Percentiles rank a stretch among this genome's conserved stretches.
Conservation (phyloP, 495 filamentous ascomycete species). For the Sphaerosporella brunnea region DNA sequence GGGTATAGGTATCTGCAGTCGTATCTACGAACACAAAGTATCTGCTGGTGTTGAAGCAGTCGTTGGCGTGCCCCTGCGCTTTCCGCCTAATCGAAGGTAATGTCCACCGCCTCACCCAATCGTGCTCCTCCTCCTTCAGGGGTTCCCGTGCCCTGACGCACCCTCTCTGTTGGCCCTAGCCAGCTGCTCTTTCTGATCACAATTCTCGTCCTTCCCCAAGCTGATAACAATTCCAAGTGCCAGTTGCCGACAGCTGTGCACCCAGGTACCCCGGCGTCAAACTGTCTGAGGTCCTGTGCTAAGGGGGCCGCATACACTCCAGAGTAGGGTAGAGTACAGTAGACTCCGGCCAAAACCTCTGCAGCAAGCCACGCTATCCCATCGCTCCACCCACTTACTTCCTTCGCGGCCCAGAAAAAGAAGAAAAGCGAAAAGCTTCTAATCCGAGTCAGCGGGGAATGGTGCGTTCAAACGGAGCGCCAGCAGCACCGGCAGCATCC, state of each 20-base stretch:
- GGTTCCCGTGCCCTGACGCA: not conserved
- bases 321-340: too few species aligned
- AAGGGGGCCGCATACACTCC: too few species aligned
- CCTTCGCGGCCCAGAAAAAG: slow-evolving; percentile 1
- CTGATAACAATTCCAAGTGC: slow-evolving; percentile 5
- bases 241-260: too few species aligned
- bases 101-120: not conserved
- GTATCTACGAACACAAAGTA: too few species aligned
- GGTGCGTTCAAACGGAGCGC: slow-evolving; percentile 24
- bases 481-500: slow-evolving; percentile 18
- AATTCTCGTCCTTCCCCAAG: not conserved
- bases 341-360: not conserved
- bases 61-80: too few species aligned
- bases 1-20: too few species aligned
- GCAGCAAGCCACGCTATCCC: slow-evolving; percentile 5
- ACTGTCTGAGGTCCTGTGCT: too few species aligned
- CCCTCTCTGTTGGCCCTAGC: slow-evolving; percentile 5
- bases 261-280: too few species aligned
- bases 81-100: too few species aligned
- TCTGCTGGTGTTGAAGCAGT: too few species aligned
- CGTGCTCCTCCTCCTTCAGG: not conserved
- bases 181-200: slow-evolving; percentile 1
- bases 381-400: slow-evolving; percentile 2
- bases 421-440: slow-evolving; percentile 20
- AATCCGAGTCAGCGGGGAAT: slow-evolving; percentile 23